Percentiles rank a stretch among this genome's conserved stretches.
phyloP scores from a whole-genome alignment of 1,284 basidiomycete genomes.

The Microbotryum saponariae region DNA sequence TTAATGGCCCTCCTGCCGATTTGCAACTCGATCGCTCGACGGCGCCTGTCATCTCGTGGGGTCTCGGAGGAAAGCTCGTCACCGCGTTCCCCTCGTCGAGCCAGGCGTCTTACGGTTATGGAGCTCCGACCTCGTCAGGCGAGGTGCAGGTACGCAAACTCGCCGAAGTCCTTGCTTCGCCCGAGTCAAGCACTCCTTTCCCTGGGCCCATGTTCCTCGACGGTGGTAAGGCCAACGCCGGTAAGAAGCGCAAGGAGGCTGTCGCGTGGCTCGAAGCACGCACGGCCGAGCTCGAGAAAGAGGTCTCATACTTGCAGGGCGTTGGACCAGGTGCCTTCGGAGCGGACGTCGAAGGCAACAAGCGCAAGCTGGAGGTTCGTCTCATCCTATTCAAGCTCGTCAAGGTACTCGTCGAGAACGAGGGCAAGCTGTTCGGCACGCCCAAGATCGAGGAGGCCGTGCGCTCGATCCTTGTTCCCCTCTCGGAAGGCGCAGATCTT shows the following conservation, averaged over 20 bases:
- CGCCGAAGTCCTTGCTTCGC: constrained; percentile 56
- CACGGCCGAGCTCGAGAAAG: constrained; percentile 65
- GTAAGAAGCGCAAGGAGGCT: constrained; percentile 75
- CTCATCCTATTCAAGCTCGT: constrained; percentile 66
- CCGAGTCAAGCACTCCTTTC: constrained; percentile 47
- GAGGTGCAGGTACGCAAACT: constrained; percentile 63
- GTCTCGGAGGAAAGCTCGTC: constrained; percentile 77
- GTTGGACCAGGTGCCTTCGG: constrained; percentile 41
- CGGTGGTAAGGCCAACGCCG: constrained; percentile 48
- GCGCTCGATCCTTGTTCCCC: constrained; percentile 57
- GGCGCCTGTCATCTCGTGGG: constrained; percentile 75
- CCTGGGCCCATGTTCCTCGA: constrained; percentile 81
- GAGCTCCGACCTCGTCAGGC: constrained; percentile 53
- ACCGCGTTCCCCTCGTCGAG: constrained; percentile 62
- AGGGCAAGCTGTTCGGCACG: constrained; percentile 60
- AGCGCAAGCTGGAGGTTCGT: constrained; percentile 63
- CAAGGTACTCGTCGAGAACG: constrained; percentile 72
- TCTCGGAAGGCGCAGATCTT: background rate
- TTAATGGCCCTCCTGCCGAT: constrained; percentile 58
- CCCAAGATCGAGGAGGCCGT: constrained; percentile 60
- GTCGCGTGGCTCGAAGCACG: constrained; percentile 67
- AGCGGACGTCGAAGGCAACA: constrained; percentile 43
- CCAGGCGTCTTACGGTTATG: constrained; percentile 52
- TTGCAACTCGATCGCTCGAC: constrained; percentile 49
- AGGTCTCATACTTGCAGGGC: constrained; percentile 53